Percentiles rank a stretch among this genome's conserved stretches.
Conservation (phyloP, 495 filamentous ascomycete genomes). For the Talaromyces stipitatus region DNA sequence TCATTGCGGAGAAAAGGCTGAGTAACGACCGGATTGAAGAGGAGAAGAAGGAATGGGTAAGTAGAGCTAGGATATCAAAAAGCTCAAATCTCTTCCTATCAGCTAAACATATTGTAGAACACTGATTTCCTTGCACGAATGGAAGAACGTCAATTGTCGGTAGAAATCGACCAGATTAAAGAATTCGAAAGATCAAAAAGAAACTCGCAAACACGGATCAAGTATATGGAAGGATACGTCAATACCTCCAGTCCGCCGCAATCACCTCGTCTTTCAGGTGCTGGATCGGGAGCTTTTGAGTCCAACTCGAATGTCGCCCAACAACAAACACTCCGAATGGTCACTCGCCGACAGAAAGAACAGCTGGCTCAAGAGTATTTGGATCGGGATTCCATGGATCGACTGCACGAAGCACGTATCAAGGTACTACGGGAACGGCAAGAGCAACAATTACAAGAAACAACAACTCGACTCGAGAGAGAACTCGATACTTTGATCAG, state of each 20-base stretch:
- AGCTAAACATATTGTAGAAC: slow-evolving; percentile 22
- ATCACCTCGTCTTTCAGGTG: slow-evolving; percentile 16
- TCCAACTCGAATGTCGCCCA: slow-evolving; percentile 5
- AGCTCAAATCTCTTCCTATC: slow-evolving; percentile 28
- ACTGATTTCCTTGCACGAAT: slow-evolving; percentile 46
- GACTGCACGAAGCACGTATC: slow-evolving; percentile 63
- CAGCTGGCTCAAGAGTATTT: slow-evolving; percentile 68
- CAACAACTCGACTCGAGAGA: slow-evolving; percentile 54
- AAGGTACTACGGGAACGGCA: slow-evolving; percentile 76
- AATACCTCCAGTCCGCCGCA: slow-evolving; percentile 43
- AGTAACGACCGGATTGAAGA: slow-evolving; percentile 36
- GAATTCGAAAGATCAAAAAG: slow-evolving; percentile 49
- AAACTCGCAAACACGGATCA: slow-evolving; percentile 60
- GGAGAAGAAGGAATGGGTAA: slow-evolving; percentile 47
- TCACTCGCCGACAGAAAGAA: slow-evolving; percentile 32
- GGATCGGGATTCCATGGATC: slow-evolving; percentile 59
- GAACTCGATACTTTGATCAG: slow-evolving; percentile 51
- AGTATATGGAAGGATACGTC: slow-evolving; percentile 76
- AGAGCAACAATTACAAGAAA: slow-evolving; percentile 57
- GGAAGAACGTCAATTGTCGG: slow-evolving; percentile 67
- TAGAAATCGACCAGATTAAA: slow-evolving; percentile 56
- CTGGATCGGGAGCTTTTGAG: slow-evolving; percentile 20
- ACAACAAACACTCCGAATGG: slow-evolving; percentile 14
- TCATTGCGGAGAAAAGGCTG: slow-evolving; percentile 19
- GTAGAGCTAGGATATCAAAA: slow-evolving; percentile 23